Evolutionary conservation across 768 basidiomycete genomes (phyloP), one percentile per base, ranked within the genome.

Genomic region (Suillus brevipes): DNA sequence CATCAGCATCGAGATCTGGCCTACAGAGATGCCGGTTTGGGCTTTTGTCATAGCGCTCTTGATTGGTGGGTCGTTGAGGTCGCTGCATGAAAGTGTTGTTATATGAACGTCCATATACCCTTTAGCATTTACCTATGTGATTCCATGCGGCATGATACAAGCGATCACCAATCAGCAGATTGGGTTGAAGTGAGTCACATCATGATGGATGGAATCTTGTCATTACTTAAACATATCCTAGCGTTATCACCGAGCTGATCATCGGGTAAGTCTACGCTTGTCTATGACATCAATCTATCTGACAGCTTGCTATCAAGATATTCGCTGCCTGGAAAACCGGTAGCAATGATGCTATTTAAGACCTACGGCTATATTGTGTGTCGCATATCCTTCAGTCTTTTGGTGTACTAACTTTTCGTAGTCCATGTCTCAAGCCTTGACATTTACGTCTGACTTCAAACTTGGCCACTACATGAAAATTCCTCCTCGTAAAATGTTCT

Each of bases 341-440:
- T 93, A 63, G 91, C 92, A 0, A 91, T 87, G 83, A 92, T 94
- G 91, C 79, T 93, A 80, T 92, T 92, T 83, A 93, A 91, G 84
- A 90, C 89, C 0, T 91, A 83, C 82, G 90, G 91, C 38, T 91
- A 90, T 69, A 87, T 89, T 64, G 87, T 77, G 34, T 42, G 72
- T 49, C 8, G 6, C 28, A 12, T 8, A 16, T 58, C 85, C 59
- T 61, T 40, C 7, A 4, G 28, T 28, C 18, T 59, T 18, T 42
- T 42, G 16, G 10, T n/a, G 16, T 59, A 42, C 12, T 59, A 12
- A 59, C 40, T 12, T 36, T 18, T 68, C 8, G 34, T 28, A 69
- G 69, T 66, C 76, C 12, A 79, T 81, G 78, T 55, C 71, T 23
- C 72, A 75, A 75, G 90, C 91, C 1, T 73, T 92, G 49, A 78